Percentiles rank a stretch among this genome's conserved stretches.
phyloP scores from a whole-genome alignment of 1,139 yeast species.

The Scheffersomyces stambukii region DNA sequence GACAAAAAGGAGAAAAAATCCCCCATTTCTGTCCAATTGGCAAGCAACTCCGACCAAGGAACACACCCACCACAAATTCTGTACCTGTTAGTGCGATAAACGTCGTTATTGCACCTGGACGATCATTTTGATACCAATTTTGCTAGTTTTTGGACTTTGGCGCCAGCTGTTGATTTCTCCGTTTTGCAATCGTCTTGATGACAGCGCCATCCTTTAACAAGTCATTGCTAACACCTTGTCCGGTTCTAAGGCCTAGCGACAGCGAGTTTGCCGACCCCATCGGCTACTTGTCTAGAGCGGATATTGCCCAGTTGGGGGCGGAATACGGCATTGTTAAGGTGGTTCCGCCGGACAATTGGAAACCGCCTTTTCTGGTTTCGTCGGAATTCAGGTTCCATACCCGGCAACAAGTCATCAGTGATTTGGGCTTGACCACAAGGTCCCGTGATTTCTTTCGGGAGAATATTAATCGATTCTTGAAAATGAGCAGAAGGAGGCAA shows the following conservation, averaged over 20 bases:
- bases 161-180: no score
- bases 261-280: slow-evolving; percentile 62
- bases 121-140: slow-evolving; percentile 7
- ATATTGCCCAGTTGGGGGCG: slow-evolving; percentile 48
- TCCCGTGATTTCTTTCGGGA: slow-evolving; percentile 58
- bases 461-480: slow-evolving; percentile 54
- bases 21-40: no score
- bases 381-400: slow-evolving; percentile 58
- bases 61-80: no score
- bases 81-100: no score
- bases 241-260: slow-evolving; percentile 51
- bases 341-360: slow-evolving; percentile 58
- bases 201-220: slow-evolving; percentile 19
- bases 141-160: no score
- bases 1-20: slow-evolving; percentile 1
- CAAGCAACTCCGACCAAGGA: no score
- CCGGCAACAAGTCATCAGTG: slow-evolving; percentile 59
- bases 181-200: neutral
- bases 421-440: slow-evolving; percentile 58
- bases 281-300: slow-evolving; percentile 50
- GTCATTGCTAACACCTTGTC: slow-evolving; percentile 39
- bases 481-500: slow-evolving; percentile 37
- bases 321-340: slow-evolving; percentile 63
- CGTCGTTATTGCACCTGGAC: slow-evolving; percentile 5
- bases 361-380: slow-evolving; percentile 51